Conservation (phyloP, 768 basidiomycete species). For the Pulveroboletus sp. region DNA sequence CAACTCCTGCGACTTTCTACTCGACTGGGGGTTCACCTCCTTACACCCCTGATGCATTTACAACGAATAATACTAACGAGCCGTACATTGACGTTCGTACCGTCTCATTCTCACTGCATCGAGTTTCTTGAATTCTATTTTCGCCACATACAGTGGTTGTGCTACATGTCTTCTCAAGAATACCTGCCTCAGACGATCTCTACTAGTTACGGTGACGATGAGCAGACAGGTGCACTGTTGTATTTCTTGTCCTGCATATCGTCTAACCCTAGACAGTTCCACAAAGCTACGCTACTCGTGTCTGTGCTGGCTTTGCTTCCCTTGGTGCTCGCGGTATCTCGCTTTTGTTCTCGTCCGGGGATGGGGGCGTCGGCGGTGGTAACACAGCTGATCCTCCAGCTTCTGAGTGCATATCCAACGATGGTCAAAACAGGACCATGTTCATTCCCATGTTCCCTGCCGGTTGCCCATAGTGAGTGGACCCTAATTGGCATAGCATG, state of each 20-base stretch:
- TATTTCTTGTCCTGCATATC: slow-evolving; percentile 19
- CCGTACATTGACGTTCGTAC: slow-evolving; percentile 42
- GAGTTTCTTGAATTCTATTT: neutral
- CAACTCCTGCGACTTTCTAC: slow-evolving; percentile 56
- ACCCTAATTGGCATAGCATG: too few species aligned
- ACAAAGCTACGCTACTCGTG: slow-evolving; percentile 49
- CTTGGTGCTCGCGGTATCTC: slow-evolving; percentile 67
- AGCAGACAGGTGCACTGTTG: slow-evolving; percentile 53
- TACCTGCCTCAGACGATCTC: slow-evolving; percentile 58
- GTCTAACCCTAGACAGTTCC: slow-evolving; percentile 42
- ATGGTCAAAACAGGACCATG: slow-evolving; percentile 47
- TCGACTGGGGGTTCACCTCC: slow-evolving; percentile 64
- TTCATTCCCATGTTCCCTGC: slow-evolving; percentile 65
- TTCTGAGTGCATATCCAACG: slow-evolving; percentile 55
- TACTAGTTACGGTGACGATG: slow-evolving; percentile 70
- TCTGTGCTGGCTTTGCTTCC: slow-evolving; percentile 58
- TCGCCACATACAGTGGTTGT: slow-evolving; percentile 50
- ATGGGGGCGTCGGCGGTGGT: slow-evolving; percentile 68
- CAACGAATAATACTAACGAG: slow-evolving; percentile 44
- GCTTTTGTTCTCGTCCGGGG: slow-evolving; percentile 62
- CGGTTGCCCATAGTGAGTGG: slow-evolving; percentile 49
- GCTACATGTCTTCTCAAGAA: slow-evolving; percentile 45
- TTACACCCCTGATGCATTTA: slow-evolving; percentile 46
- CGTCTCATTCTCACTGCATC: neutral
- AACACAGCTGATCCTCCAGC: slow-evolving; percentile 50